These are phyloP conservation scores for Plicaturopsis crispa DNA, from an alignment of 768 basidiomycete species.

Conservation along the genomic window DNA sequence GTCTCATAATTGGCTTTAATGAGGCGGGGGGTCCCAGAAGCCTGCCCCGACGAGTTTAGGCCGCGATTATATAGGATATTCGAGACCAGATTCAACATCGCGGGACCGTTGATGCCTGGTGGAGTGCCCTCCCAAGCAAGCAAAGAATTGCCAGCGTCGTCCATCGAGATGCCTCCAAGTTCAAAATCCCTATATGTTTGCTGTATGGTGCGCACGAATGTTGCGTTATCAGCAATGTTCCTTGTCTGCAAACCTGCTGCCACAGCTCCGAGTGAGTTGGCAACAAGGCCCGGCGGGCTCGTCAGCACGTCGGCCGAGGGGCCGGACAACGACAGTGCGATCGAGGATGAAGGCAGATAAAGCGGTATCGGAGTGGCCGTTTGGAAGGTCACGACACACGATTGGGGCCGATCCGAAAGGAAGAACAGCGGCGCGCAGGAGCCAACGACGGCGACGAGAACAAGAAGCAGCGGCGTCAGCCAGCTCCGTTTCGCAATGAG, in stretches of 20 bases:
- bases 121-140: conserved; percentile 68
- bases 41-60: conserved; percentile 40
- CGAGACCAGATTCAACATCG: conserved; percentile 59
- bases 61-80: conserved; percentile 64
- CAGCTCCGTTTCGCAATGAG: conserved; percentile 61
- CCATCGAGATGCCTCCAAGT: conserved; percentile 62
- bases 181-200: conserved; percentile 47
- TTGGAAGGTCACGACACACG: conserved; percentile 37
- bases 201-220: conserved; percentile 48
- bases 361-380: conserved; percentile 35
- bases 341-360: conserved; percentile 44
- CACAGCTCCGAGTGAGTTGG: conserved; percentile 35
- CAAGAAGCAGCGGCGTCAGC: conserved; percentile 51
- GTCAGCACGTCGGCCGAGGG: conserved; percentile 31
- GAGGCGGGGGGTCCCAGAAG: conserved; percentile 31
- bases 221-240: conserved; percentile 45
- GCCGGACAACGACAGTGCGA: conserved; percentile 23
- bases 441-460: conserved; percentile 51
- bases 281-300: conserved; percentile 50
- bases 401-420: conserved; percentile 40
- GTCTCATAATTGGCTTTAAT: conserved; percentile 50
- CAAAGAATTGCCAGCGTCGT: conserved; percentile 42
- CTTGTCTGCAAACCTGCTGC: conserved; percentile 25
- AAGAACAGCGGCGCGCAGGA: conserved; percentile 63
- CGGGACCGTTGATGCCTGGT: conserved; percentile 49